Conservation (phyloP, 2,329 filamentous ascomycete genomes). For the Xylaria polymorpha region DNA sequence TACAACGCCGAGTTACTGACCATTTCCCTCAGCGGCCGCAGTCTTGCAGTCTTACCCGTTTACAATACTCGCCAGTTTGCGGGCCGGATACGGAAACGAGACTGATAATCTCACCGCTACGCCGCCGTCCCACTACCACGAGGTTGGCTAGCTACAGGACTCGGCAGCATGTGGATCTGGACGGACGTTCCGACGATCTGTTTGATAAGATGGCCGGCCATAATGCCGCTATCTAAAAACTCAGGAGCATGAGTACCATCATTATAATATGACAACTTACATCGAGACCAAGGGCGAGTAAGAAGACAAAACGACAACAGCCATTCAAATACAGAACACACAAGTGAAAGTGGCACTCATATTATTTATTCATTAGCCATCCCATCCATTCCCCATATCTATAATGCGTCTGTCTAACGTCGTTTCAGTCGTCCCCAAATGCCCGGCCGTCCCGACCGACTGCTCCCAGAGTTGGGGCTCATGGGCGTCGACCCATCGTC, state of each 20-base stretch:
- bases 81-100: background rate
- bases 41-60: too few relatives aligned
- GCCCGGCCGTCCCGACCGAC: slow-evolving; percentile 17
- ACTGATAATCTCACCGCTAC: background rate
- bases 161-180: slow-evolving; percentile 5
- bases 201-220: background rate
- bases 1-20: background rate
- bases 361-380: slow-evolving; percentile 5
- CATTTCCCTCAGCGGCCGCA: background rate
- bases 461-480: slow-evolving; percentile 32
- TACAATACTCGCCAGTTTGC: background rate
- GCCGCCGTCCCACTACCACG: background rate
- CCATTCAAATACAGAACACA: background rate
- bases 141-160: background rate
- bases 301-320: background rate
- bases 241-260: background rate
- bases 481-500: slow-evolving; percentile 38
- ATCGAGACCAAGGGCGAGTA: background rate
- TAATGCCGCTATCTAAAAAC: too few relatives aligned
- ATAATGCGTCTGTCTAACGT: slow-evolving; percentile 11
- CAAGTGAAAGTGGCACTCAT: background rate
- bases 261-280: background rate
- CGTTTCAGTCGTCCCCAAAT: slow-evolving; percentile 34
- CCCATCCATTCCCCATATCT: background rate
- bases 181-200: background rate